Conservation (phyloP, 495 filamentous ascomycete species). For the Clavariopsis aquatica region DNA sequence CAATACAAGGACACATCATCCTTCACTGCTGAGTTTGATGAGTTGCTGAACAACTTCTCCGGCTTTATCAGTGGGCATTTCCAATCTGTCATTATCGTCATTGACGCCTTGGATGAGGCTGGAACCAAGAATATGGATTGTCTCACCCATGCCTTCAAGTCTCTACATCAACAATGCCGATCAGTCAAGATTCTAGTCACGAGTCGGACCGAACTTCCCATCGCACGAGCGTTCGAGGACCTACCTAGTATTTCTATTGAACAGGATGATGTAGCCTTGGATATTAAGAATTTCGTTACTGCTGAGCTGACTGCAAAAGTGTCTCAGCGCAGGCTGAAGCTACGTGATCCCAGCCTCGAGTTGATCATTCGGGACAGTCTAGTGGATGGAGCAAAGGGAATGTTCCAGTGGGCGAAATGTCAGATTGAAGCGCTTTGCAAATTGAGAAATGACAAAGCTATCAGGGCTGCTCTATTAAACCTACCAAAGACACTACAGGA, state of each 20-base stretch:
- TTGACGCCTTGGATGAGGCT: background rate
- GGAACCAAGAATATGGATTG: background rate
- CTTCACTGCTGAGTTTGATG: background rate
- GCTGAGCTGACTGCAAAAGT: background rate
- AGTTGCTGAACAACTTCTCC: background rate
- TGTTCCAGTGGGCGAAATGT: background rate
- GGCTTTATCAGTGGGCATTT: background rate
- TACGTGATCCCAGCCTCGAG: background rate
- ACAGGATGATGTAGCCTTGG: background rate
- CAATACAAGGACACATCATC: background rate
- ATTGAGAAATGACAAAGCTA: background rate
- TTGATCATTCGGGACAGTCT: background rate
- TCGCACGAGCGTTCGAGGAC: background rate
- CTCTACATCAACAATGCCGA: background rate
- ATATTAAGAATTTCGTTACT: background rate
- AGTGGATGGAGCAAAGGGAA: background rate
- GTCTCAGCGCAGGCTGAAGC: background rate
- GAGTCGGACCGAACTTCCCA: background rate
- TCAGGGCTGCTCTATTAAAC: background rate
- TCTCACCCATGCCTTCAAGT: background rate
- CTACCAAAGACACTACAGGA: background rate
- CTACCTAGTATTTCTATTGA: background rate
- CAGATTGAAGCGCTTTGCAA: background rate
- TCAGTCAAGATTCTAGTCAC: background rate
- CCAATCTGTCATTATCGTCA: background rate